phyloP scores from a whole-genome alignment of 371 early-diverging fungal species.

The Rhizopus stolonifer region DNA sequence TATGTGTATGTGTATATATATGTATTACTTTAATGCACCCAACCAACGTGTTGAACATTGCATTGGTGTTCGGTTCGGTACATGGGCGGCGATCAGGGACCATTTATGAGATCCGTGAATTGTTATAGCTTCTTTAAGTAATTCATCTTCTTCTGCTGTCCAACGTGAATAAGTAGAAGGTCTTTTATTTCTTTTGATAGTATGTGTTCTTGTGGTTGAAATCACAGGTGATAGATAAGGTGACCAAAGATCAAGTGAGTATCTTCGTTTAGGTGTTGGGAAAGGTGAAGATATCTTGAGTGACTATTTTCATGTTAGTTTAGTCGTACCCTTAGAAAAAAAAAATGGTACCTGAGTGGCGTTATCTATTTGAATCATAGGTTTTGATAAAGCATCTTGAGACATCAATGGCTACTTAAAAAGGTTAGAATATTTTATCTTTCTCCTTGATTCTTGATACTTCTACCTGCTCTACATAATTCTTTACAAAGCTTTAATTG shows the following conservation, averaged over 20 bases:
- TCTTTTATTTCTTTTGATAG: constrained; percentile 31
- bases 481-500: not conserved
- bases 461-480: no score
- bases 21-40: constrained; percentile 57
- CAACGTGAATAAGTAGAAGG: constrained; percentile 51
- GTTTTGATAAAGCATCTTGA: constrained; percentile 11
- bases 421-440: not conserved
- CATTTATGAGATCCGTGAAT: constrained; percentile 60
- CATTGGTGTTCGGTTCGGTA: constrained; percentile 66
- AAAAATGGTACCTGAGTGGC: constrained; percentile 11
- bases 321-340: no score
- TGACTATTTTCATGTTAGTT: not conserved
- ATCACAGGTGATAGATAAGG: constrained; percentile 34
- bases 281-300: not conserved
- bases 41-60: constrained; percentile 70
- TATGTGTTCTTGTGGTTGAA: constrained; percentile 31
- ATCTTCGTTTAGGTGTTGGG: constrained; percentile 16
- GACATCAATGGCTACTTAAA: not conserved
- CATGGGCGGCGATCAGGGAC: constrained; percentile 62
- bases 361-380: constrained; percentile 8
- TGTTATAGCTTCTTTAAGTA: constrained; percentile 42
- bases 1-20: no score
- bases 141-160: constrained; percentile 50
- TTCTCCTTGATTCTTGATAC: no score
- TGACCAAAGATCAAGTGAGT: constrained; percentile 19